Evolutionary conservation across 345 rosid genomes (phyloP), one percentile per base, ranked within the genome.

Genomic region (Excoecaria cochinchinensis): DNA sequence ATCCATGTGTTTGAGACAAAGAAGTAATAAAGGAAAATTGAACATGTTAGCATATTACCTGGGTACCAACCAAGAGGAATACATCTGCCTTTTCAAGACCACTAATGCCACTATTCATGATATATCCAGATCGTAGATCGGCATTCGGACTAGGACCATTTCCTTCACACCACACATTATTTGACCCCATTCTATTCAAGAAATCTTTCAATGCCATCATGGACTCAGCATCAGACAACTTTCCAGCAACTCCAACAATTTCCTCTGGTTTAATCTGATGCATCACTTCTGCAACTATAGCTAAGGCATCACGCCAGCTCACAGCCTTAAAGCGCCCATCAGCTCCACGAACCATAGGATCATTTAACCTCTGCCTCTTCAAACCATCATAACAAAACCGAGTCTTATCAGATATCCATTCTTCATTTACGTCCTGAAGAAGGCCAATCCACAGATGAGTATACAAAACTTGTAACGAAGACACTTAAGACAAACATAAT

Each of bases 331-430:
- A 92, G 57, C 94, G 91, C 10, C 98, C 99, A 84, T 96, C 98
- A 61, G 90, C 69, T 65, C 89, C 97, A 75, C 98, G 97, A 76
- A 93, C 85, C 99, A 96, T 96, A 58, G 99, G 98, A 75, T 96
- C 99, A 81, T 90, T 96, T 63, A 96, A 87, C 85, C 99, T 92
- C 87, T 96, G 99, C 83, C 99, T 90, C 88, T 96, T 96, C 78
- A 96, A 81, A 79, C 99, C 99, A 77, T 96, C 99, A 82, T 93
- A 96, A 72, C 89, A 84, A 77, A 96, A 96, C 52, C 99, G 86
- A 36, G 98, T 96, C 86, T 96, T 96, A 79, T 96, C 99, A 61
- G 99, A 96, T 84, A 96, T 93, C 99, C 99, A 96, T 78, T 96
- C 99, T 84, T 96, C 98, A 78, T 96, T 96, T 73, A 96, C 92